Percentiles rank a stretch among this genome's conserved stretches.
Evolutionary conservation across 768 basidiomycete species (phyloP).

Genomic region (Rhodotorula sphaerocarpa): DNA sequence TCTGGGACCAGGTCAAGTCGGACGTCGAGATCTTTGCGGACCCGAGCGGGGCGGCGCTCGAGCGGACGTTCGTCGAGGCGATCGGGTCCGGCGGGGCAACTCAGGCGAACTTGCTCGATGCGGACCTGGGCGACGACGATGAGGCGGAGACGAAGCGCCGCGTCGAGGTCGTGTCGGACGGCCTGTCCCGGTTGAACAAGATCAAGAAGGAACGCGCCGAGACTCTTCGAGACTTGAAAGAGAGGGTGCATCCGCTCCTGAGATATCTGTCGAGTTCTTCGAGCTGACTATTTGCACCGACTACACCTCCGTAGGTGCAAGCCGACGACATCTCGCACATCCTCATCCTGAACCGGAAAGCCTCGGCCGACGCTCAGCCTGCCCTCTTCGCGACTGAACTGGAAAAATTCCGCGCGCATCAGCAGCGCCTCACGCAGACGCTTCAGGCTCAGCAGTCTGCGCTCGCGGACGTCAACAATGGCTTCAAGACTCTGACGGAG

Average conservation of each 20-base stretch:
- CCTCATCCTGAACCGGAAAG: slow-evolving; percentile 75
- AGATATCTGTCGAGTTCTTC: neutral
- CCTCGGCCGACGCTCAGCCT: slow-evolving; percentile 67
- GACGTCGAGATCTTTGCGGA: slow-evolving; percentile 61
- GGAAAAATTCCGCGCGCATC: slow-evolving; percentile 90
- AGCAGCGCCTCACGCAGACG: slow-evolving; percentile 68
- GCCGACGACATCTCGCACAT: slow-evolving; percentile 92
- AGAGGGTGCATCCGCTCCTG: slow-evolving; percentile 56
- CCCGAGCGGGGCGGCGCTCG: slow-evolving; percentile 47
- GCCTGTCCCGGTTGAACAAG: slow-evolving; percentile 66
- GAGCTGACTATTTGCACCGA: neutral
- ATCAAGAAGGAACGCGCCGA: slow-evolving; percentile 76
- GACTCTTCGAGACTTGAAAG: slow-evolving; percentile 86
- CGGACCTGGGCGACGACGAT: slow-evolving; percentile 50
- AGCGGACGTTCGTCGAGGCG: slow-evolving; percentile 48
- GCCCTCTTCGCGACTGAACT: slow-evolving; percentile 84
- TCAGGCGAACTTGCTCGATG: slow-evolving; percentile 56
- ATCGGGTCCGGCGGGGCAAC: slow-evolving; percentile 46
- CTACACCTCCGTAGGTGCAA: slow-evolving; percentile 58
- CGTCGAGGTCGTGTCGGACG: slow-evolving; percentile 69
- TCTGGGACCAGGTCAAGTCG: slow-evolving; percentile 63
- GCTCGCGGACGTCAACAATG: slow-evolving; percentile 63
- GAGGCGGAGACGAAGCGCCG: slow-evolving; percentile 59
- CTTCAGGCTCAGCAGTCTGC: slow-evolving; percentile 66
- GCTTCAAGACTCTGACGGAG: slow-evolving; percentile 67